Evolutionary conservation across 2,329 filamentous ascomycete genomes (phyloP), one percentile per base, ranked within the genome.

Genomic region (Aspergillus eucalypticola): DNA sequence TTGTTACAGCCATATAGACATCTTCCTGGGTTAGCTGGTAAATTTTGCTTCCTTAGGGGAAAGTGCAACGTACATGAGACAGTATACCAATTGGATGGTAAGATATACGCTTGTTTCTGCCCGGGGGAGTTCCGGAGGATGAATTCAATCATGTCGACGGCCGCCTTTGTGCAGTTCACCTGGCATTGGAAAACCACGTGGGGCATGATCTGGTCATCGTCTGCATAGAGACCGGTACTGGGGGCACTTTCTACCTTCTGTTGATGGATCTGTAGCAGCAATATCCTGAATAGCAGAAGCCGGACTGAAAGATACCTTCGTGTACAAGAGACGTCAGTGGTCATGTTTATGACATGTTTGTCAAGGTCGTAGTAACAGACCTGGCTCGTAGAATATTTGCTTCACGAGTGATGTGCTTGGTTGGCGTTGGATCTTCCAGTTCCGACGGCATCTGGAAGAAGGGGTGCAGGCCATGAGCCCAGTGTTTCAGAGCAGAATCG

Each of bases 1-100:
- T 61, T 1, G 61, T 63, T 8, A 59, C 55, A 2, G 61, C 61
- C 61, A 63, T 63, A 8, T 63, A 63, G 19, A 63, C 52, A 39
- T 63, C 61, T 63, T 21, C 0, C 4, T 8, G n/a, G 2, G 15
- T 32, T 21, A 32, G 27, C 8, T 17, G 27, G 8, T 2, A 8
- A 7, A 1, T 1, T n/a, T 4, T 7, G 3, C 27, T 3, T 52
- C 5, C 11, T 19, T 23, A 7, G n/a, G 5, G 29, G 15, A 17
- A 32, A 0, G 2, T 8, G 21, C 10, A 32, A 11, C 29, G 21
- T 32, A 52, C 50, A 52, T 39, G 50, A 52, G 10, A 52, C 50
- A 39, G 50, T 52, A 4, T 52, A 52, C 50, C 50, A 52, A 23
- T 52, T 39, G 2, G 50, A 52, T 8, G 50, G 50, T 10, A 52